phyloP scores from a whole-genome alignment of 176 grass and related monocot genomes.

The Tillandsia fasciculata region DNA sequence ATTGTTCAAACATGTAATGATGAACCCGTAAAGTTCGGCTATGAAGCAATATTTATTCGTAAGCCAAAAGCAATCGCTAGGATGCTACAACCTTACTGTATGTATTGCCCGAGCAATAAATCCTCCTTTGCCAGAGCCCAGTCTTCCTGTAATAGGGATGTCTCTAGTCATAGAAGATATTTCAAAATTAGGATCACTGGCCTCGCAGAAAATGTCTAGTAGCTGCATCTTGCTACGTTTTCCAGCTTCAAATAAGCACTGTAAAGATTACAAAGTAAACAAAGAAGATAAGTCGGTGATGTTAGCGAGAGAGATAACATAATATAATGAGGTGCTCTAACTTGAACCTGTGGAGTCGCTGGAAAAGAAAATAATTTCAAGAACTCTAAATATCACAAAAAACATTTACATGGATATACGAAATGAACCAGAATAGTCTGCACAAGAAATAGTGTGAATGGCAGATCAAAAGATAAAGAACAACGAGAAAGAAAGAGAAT shows the following conservation, averaged over 20 bases:
- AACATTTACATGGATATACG: too few relatives aligned
- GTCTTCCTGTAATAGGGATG: slow-evolving; percentile 26
- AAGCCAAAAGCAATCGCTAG: slow-evolving; percentile 15
- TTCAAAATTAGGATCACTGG: slow-evolving; percentile 34
- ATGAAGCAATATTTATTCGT: neutral
- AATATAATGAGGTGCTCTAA: neutral
- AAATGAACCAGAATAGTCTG: too few relatives aligned
- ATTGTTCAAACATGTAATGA: neutral
- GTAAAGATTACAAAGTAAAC: slow-evolving; percentile 17
- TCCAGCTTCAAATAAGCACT: slow-evolving; percentile 90
- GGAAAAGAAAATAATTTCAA: neutral
- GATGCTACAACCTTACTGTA: slow-evolving; percentile 40
- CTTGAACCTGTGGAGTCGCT: neutral
- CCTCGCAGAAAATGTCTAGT: slow-evolving; percentile 84
- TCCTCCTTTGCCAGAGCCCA: slow-evolving; percentile 20
- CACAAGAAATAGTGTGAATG: too few relatives aligned
- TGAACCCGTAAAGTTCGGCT: neutral
- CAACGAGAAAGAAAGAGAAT: too few relatives aligned
- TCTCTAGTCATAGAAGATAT: slow-evolving; percentile 17
- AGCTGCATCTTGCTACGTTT: slow-evolving; percentile 57
- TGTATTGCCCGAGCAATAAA: slow-evolving; percentile 51
- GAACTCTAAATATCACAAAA: neutral
- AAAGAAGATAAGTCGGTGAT: slow-evolving; percentile 1
- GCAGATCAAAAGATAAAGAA: too few relatives aligned
- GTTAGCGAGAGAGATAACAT: neutral